Evolutionary conservation across 805 yeast genomes (phyloP).

Genomic region (Ogataea ramenticola): DNA sequence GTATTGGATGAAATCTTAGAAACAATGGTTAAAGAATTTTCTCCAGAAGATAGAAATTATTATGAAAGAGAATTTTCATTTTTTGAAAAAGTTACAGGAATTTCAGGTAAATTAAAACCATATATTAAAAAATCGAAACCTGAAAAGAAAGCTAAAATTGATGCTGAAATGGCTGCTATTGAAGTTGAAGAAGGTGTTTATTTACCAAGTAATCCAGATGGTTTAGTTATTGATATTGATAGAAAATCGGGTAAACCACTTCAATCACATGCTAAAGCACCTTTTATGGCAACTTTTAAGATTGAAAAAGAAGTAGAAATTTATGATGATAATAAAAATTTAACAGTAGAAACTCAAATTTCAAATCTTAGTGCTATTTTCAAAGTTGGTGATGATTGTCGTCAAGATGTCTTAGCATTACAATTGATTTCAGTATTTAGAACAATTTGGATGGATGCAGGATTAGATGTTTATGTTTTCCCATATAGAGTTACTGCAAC

Average conservation of each 20-base stretch:
- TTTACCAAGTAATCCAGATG: constrained; percentile 95
- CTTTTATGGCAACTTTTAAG: constrained; percentile 93
- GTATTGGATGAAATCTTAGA: constrained; percentile 65
- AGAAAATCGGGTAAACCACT: constrained; percentile 89
- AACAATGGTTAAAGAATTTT: constrained; percentile 56
- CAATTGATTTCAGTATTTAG: constrained; percentile 89
- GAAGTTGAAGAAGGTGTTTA: constrained; percentile 76
- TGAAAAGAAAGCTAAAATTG: constrained; percentile 92
- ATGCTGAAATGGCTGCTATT: constrained; percentile 85
- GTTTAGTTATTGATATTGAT: constrained; percentile 85
- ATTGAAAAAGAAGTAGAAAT: constrained; percentile 51
- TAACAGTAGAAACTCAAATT: constrained; percentile 22
- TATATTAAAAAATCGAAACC: constrained; percentile 91
- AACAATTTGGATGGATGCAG: constrained; percentile 81
- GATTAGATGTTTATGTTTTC: constrained; percentile 83
- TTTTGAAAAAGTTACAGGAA: constrained; percentile 85
- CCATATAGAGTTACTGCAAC: constrained; percentile 97
- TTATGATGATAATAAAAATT: constrained; percentile 25
- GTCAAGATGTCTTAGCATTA: constrained; percentile 92
- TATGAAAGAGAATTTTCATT: constrained; percentile 82
- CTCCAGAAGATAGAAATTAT: constrained; percentile 51
- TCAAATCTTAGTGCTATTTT: constrained; percentile 82
- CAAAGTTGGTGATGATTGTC: constrained; percentile 98
- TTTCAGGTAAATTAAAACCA: constrained; percentile 93
- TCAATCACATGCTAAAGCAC: constrained; percentile 98